These are phyloP conservation scores for Herpetomonas samuelpessoai DNA, from an alignment of 208 protist species.

Conservation along the genomic window DNA sequence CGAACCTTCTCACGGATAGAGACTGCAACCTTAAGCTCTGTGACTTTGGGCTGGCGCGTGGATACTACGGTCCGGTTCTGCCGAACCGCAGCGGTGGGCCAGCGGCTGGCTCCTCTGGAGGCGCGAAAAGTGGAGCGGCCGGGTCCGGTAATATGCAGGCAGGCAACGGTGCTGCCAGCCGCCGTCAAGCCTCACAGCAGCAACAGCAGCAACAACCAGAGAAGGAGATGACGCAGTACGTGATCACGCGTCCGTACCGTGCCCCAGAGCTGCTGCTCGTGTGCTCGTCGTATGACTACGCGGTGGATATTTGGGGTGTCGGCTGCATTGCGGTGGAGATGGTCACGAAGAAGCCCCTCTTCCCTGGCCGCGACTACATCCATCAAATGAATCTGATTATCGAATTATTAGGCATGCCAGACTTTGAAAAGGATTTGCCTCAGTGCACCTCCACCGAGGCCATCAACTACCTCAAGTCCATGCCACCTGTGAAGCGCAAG, in stretches of 20 bases:
- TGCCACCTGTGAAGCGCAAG: slow-evolving; percentile 44
- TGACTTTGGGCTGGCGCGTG: slow-evolving; percentile 91
- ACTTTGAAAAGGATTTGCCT: slow-evolving; percentile 71
- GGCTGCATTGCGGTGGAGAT: slow-evolving; percentile 96
- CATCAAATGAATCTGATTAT: slow-evolving; percentile 87
- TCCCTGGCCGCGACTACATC: slow-evolving; percentile 83
- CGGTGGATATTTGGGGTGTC: slow-evolving; percentile 96
- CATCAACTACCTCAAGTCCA: slow-evolving; percentile 49
- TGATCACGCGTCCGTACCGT: slow-evolving; percentile 98
- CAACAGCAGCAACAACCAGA: no score
- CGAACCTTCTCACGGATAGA: slow-evolving; percentile 92
- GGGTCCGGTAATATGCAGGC: no score
- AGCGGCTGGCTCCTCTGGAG: no score
- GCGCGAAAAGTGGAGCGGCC: no score
- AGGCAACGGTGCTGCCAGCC: no score
- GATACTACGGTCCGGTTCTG: slow-evolving; percentile 31
- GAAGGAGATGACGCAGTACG: slow-evolving; percentile 95
- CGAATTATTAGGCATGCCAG: slow-evolving; percentile 61
- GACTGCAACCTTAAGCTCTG: slow-evolving; percentile 93
- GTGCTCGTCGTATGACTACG: slow-evolving; percentile 80
- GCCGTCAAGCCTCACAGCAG: no score
- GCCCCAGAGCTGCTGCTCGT: slow-evolving; percentile 98
- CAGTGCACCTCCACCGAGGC: slow-evolving; percentile 68
- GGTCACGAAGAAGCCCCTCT: slow-evolving; percentile 85
- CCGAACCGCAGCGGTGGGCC: no score